A percentile compares a stretch with the other conserved stretches of the same genome.
These are phyloP conservation scores for Jatropha curcas DNA, from an alignment of 345 rosid genomes.

Conservation along the genomic window DNA sequence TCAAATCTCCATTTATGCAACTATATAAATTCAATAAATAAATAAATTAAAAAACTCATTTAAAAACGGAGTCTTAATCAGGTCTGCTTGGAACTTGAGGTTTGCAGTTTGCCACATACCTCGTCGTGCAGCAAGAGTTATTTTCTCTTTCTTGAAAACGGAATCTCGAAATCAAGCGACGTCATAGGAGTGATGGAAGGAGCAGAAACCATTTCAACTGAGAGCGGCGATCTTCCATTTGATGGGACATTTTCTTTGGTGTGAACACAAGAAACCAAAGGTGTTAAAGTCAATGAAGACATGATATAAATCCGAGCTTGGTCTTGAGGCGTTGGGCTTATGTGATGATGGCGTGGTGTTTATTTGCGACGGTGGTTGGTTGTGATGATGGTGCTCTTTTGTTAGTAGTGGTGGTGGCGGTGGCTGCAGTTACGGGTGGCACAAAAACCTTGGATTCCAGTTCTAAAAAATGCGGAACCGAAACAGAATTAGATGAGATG, in stretches of 20 bases:
- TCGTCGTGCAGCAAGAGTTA: slow-evolving; percentile 78
- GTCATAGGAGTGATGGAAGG: background rate
- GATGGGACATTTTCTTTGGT: background rate
- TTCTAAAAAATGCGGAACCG: too few relatives aligned
- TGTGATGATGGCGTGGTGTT: slow-evolving; percentile 7
- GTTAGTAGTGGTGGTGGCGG: too few relatives aligned
- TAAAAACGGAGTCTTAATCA: too few relatives aligned
- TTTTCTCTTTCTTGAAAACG: slow-evolving; percentile 78
- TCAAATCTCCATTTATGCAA: too few relatives aligned
- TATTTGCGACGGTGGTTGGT: too few relatives aligned
- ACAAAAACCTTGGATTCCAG: too few relatives aligned
- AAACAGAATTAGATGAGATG: too few relatives aligned
- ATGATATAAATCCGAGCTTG: background rate
- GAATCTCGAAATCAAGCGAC: slow-evolving; percentile 63
- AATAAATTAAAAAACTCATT: too few relatives aligned
- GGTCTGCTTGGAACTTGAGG: too few relatives aligned
- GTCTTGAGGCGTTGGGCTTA: background rate
- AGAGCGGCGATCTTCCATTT: background rate
- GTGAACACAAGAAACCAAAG: slow-evolving; percentile 1
- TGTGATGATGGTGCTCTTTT: too few relatives aligned
- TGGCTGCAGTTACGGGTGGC: too few relatives aligned
- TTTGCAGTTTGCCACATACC: slow-evolving; percentile 40
- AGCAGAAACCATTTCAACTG: slow-evolving; percentile 12
- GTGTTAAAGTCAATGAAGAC: background rate
- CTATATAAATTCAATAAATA: too few relatives aligned